Percentiles rank a stretch among this genome's conserved stretches.
Conservation (phyloP, 352 stramenopile genomes). For the Paralagenidium karlingii region DNA sequence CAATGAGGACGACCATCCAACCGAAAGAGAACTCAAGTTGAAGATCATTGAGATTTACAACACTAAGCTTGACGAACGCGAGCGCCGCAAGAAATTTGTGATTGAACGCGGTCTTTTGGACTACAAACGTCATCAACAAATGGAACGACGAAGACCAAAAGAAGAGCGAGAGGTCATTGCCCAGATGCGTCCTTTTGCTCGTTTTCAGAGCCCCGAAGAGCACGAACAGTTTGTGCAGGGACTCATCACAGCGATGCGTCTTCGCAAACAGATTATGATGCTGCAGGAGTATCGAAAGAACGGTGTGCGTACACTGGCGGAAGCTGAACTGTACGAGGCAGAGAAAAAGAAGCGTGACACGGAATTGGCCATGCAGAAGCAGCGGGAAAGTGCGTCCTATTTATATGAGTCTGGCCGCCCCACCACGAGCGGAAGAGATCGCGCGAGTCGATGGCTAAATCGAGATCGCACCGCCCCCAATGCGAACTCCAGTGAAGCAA, state of each 20-base stretch:
- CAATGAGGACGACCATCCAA: slow-evolving; percentile 81
- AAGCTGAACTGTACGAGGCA: slow-evolving; percentile 91
- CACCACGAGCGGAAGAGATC: slow-evolving; percentile 35
- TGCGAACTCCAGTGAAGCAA: slow-evolving; percentile 9
- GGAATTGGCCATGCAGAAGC: slow-evolving; percentile 81
- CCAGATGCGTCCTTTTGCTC: slow-evolving; percentile 90
- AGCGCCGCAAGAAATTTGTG: slow-evolving; percentile 87
- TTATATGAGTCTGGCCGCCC: slow-evolving; percentile 67
- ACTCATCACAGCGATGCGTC: slow-evolving; percentile 80
- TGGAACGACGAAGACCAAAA: slow-evolving; percentile 82
- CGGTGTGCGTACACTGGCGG: slow-evolving; percentile 87
- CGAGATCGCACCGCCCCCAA: slow-evolving; percentile 29
- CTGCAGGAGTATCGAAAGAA: slow-evolving; percentile 94
- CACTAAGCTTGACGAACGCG: slow-evolving; percentile 88
- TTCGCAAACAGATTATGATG: slow-evolving; percentile 93
- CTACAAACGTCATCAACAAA: slow-evolving; percentile 90
- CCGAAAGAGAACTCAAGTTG: slow-evolving; percentile 90
- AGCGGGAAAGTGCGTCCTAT: slow-evolving; percentile 78
- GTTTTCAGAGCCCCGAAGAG: slow-evolving; percentile 89
- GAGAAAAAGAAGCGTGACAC: slow-evolving; percentile 90
- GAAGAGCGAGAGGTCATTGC: slow-evolving; percentile 93
- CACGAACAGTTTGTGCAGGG: slow-evolving; percentile 90
- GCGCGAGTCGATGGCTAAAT: slow-evolving; percentile 54
- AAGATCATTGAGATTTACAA: slow-evolving; percentile 97
- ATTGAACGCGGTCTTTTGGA: slow-evolving; percentile 84